A percentile compares a stretch with the other conserved stretches of the same genome.
Conservation (phyloP, 2,329 filamentous ascomycete genomes). For the Chrysosporium queenslandicum region DNA sequence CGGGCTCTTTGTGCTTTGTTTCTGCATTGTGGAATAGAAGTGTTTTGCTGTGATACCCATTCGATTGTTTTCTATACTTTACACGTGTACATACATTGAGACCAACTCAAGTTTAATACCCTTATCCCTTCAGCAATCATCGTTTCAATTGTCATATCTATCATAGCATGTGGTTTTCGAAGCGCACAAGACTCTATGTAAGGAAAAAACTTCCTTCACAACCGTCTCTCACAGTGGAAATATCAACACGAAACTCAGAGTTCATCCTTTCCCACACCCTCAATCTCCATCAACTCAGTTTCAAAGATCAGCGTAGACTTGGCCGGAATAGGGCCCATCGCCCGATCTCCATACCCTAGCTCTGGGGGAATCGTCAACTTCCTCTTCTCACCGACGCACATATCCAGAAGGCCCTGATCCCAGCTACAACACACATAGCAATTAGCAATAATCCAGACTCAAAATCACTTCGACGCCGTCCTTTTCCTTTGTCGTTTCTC, state of each 20-base stretch:
- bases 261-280: slow-evolving; percentile 38
- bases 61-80: not conserved
- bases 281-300: slow-evolving; percentile 76
- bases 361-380: slow-evolving; percentile 83
- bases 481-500: too few species aligned
- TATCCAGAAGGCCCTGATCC: slow-evolving; percentile 81
- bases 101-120: not conserved
- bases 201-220: too few species aligned
- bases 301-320: slow-evolving; percentile 81
- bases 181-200: too few species aligned
- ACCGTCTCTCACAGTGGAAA: not conserved
- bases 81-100: not conserved
- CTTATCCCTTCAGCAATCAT: not conserved
- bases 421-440: slow-evolving; percentile 54
- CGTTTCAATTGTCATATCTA: not conserved
- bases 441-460: too few species aligned
- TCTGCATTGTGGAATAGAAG: not conserved
- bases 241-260: slow-evolving; percentile 23
- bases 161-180: too few species aligned
- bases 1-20: not conserved
- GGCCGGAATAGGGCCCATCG: slow-evolving; percentile 71
- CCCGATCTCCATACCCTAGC: slow-evolving; percentile 67
- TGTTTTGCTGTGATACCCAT: not conserved
- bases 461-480: too few species aligned
- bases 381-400: slow-evolving; percentile 92